These are phyloP conservation scores for Heterobasidion parviporum DNA, from an alignment of 1,284 basidiomycete genomes.

Conservation along the genomic window DNA sequence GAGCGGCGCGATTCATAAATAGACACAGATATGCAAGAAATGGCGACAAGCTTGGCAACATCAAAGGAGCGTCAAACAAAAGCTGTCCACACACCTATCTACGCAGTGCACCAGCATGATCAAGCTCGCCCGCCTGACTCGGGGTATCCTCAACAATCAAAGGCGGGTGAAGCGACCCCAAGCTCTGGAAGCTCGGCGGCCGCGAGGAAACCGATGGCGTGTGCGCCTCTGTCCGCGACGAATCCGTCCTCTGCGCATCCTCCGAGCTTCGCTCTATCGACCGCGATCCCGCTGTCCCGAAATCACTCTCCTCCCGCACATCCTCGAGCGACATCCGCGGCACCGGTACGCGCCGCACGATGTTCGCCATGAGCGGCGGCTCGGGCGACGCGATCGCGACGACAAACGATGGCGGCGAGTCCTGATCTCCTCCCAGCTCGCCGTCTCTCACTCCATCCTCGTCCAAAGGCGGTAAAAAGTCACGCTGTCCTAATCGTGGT, in stretches of 20 bases:
- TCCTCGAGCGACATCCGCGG: background rate
- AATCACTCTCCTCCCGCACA: background rate
- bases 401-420: constrained; percentile 5
- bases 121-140: too few relatives aligned
- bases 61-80: too few relatives aligned
- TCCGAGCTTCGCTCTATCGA: background rate
- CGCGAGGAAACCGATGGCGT: background rate
- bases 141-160: background rate
- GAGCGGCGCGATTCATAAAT: too few relatives aligned
- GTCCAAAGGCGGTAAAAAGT: background rate
- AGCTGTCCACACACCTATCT: background rate
- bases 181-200: background rate
- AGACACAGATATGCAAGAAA: too few relatives aligned
- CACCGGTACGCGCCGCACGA: background rate
- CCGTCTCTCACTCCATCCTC: background rate
- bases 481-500: background rate
- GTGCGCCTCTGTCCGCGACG: background rate
- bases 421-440: too few relatives aligned
- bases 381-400: constrained; percentile 5
- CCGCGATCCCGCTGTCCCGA: background rate
- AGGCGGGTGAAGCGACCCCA: background rate
- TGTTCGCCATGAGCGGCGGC: constrained; percentile 4
- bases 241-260: background rate
- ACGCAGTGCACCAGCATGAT: background rate
- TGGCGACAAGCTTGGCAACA: too few relatives aligned